Conservation (phyloP, 805 yeast species). For the Candida coquimbonensis region DNA sequence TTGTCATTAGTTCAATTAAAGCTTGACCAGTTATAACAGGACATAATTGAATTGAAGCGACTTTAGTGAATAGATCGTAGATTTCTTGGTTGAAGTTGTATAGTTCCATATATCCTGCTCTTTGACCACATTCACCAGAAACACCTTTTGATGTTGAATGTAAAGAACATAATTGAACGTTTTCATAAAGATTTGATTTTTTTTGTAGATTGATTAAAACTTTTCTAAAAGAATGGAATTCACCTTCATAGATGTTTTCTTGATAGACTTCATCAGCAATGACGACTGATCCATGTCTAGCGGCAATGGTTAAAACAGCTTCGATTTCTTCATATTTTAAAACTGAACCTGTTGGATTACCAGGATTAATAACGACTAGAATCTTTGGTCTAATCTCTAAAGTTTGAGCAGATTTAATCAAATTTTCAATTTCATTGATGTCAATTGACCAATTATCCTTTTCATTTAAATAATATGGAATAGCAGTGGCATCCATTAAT, state of each 20-base stretch:
- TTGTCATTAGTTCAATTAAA: conserved; percentile 83
- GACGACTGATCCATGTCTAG: conserved; percentile 74
- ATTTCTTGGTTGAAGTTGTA: conserved; percentile 73
- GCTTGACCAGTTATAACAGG: conserved; percentile 96
- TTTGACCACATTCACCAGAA: conserved; percentile 97
- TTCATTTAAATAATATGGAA: conserved; percentile 86
- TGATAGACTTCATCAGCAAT: conserved; percentile 99
- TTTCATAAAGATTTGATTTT: conserved; percentile 46
- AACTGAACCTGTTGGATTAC: conserved; percentile 95
- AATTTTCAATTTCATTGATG: conserved; percentile 51
- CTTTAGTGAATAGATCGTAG: conserved; percentile 63
- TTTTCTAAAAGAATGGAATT: conserved; percentile 79
- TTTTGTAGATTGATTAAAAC: conserved; percentile 62
- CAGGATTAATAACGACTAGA: conserved; percentile 92
- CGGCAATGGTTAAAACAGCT: conserved; percentile 71
- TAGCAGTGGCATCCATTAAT: conserved; percentile 70
- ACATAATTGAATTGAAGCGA: conserved; percentile 87
- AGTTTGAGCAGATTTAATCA: conserved; percentile 40
- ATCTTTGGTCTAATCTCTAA: conserved; percentile 63
- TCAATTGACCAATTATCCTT: conserved; percentile 77
- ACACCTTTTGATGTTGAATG: conserved; percentile 99
- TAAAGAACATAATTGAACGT: conserved; percentile 84
- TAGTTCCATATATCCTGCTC: conserved; percentile 98
- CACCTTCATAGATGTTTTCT: conserved; percentile 77
- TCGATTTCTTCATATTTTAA: conserved; percentile 58